Base-by-base conservation (phyloP, 2,329 filamentous ascomycete genomes). In the Penicillium sclerotiorum region DNA sequence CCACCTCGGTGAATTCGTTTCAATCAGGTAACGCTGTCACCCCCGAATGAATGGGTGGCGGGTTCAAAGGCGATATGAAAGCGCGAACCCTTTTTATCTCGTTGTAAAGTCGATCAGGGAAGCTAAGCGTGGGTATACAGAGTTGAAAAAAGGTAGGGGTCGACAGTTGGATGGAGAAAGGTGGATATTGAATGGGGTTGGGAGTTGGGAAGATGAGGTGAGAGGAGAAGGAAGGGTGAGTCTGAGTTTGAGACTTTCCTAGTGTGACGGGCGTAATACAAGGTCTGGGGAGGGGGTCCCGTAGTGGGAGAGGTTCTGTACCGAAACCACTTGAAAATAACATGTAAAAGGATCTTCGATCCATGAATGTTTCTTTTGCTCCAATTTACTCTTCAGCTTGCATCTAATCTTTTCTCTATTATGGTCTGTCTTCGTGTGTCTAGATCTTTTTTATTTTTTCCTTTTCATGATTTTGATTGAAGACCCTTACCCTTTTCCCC, bases 1-100 rank as follows among this genome's bases (percentile, higher is more conserved):
- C 66, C 64, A 62, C 55, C 63, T 63, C 50, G 33, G 17, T 57
- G 52, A 51, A 20, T 59, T 60, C 57, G 52, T 41, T 54, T 68
- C 67, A 70, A 60, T 64, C 63, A 58, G 56, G 55, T 53, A 53
- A 48, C 53, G 47, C 45, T 42, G 25, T 37, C 27, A 41, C 57
- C 60, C 57, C 50, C 56, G 47, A 49, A 45, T 43, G 45, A 45
- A 57, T 59, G 53, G 53, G 52, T 47, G 50, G 44, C 41, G 47
- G 45, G 23, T 15, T 33, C 41, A 55, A 47, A 45, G 50, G 46
- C 52, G 44, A 37, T 39, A 47, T 38, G 20, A 27, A n/a, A 8
- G 43, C 49, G 35, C 48, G 36, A 36, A 20, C 11, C 21, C 40
- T 21, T 47, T 44, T n/a, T 12, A 12, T 22, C 13, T 9, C 6